Percentiles rank a stretch among this genome's conserved stretches.
phyloP scores from a whole-genome alignment of 169 alveolate species.

The Cryptosporidium ryanae region DNA sequence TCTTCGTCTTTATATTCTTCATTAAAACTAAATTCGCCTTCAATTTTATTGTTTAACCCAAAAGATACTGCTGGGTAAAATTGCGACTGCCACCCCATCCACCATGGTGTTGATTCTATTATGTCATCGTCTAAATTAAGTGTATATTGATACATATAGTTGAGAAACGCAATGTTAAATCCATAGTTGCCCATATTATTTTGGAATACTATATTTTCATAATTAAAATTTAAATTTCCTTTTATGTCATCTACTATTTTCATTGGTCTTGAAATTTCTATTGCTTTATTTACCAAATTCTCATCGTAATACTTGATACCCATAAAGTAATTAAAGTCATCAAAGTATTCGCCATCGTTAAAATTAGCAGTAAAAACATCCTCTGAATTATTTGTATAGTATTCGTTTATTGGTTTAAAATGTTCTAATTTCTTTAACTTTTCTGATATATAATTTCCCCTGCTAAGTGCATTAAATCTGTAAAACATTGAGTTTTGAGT shows the following conservation, averaged over 20 bases:
- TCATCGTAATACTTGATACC: not conserved
- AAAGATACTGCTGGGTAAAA: conserved; percentile 27
- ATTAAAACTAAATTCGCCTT: no score
- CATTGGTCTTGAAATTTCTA: conserved; percentile 2
- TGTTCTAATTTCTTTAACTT: not conserved
- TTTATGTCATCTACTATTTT: not conserved
- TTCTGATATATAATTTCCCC: not conserved
- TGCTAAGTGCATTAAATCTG: not conserved
- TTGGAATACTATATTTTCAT: conserved; percentile 1
- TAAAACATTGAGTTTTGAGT: not conserved
- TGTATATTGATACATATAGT: conserved; percentile 33
- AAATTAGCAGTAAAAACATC: not conserved
- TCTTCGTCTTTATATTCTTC: no score
- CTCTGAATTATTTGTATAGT: not conserved
- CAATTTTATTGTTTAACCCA: not conserved
- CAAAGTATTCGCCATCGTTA: not conserved
- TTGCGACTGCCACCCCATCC: conserved; percentile 70
- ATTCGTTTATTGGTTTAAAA: conserved; percentile 8
- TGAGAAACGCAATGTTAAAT: conserved; percentile 38
- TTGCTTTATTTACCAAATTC: not conserved
- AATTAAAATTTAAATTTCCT: conserved; percentile 26
- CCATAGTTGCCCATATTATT: conserved; percentile 58
- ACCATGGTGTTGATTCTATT: conserved; percentile 60
- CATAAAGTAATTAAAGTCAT: not conserved
- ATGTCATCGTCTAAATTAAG: conserved; percentile 32